Percentiles rank a stretch among this genome's conserved stretches.
Conservation (phyloP, 345 rosid genomes). For the Citrus inodora region DNA sequence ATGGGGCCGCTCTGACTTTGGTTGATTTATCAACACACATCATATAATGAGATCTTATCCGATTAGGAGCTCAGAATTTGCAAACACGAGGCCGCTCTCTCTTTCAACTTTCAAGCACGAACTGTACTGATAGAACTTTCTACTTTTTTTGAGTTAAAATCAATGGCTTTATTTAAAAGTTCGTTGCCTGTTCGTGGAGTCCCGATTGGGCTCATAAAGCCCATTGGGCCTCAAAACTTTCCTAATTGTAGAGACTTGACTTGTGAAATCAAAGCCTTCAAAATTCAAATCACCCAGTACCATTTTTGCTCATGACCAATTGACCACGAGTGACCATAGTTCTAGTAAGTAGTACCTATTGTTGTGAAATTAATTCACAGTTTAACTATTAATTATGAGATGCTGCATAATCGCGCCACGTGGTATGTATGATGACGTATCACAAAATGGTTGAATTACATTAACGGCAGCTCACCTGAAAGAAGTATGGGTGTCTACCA, state of each 20-base stretch:
- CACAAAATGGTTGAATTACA: too few species aligned
- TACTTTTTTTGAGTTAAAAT: background rate
- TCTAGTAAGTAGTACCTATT: too few species aligned
- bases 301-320: too few species aligned
- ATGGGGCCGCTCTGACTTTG: conserved; percentile 6
- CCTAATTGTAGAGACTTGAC: background rate
- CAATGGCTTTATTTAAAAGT: background rate
- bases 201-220: background rate
- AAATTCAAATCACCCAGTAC: too few species aligned
- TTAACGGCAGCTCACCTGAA: too few species aligned
- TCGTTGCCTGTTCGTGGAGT: background rate
- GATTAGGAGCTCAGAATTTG: background rate
- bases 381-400: too few species aligned
- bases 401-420: too few species aligned
- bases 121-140: background rate
- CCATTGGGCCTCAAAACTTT: background rate
- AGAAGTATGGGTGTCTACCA: too few species aligned
- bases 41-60: conserved; percentile 2
- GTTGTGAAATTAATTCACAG: too few species aligned
- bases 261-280: too few species aligned
- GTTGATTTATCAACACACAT: background rate
- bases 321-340: too few species aligned
- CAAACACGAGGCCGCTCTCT: conserved; percentile 8
- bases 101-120: conserved; percentile 3
- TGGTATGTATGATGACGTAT: too few species aligned